These are phyloP conservation scores for Colletotrichum sp. DNA, from an alignment of 2,329 filamentous ascomycete genomes.

Conservation along the genomic window DNA sequence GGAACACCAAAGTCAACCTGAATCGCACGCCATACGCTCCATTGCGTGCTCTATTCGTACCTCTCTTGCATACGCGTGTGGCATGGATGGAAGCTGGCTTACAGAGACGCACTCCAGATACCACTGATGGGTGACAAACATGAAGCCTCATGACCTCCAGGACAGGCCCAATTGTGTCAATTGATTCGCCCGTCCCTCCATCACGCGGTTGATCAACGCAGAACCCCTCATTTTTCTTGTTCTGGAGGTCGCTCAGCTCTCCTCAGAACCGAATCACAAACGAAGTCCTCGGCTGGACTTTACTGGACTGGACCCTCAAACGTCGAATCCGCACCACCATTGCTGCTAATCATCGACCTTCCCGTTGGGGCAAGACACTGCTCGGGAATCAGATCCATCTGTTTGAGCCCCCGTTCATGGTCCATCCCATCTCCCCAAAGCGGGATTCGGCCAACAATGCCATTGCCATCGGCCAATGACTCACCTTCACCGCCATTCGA, in stretches of 20 bases:
- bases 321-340: neutral
- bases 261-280: neutral
- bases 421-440: neutral
- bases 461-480: neutral
- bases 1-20: neutral
- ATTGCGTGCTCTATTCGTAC: neutral
- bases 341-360: neutral
- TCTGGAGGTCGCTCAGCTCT: neutral
- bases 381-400: slow-evolving; percentile 1
- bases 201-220: neutral
- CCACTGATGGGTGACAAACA: neutral
- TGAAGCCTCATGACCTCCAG: slow-evolving; percentile 7
- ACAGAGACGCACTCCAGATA: neutral
- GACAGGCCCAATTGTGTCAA: neutral
- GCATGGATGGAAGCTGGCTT: neutral
- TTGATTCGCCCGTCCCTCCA: neutral
- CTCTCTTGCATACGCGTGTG: neutral
- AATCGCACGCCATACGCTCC: neutral
- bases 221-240: neutral
- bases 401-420: neutral
- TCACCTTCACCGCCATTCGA: slow-evolving; percentile 19
- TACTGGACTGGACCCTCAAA: neutral
- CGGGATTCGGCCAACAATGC: neutral
- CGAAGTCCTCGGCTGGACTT: neutral
- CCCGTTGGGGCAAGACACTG: neutral